Base-by-base conservation (phyloP, 2,329 filamentous ascomycete species). In the Fusarium cicatricum region DNA sequence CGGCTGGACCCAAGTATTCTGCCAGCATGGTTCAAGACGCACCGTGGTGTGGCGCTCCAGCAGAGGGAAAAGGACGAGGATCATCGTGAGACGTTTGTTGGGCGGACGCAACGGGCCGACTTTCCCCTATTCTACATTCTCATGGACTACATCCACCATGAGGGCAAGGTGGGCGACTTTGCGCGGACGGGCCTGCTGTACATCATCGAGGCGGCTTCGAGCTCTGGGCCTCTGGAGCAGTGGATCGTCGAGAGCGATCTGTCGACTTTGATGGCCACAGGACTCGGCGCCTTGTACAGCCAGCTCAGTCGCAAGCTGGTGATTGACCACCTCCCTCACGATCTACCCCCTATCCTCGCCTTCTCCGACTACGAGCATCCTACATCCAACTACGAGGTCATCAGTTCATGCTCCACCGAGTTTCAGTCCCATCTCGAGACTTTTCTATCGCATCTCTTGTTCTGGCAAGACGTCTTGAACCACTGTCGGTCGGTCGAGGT, bases 191-290 rank as follows among this genome's bases (percentile, higher is more conserved):
- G 95, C 1, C 75, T 99, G 58, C 82, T 99, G 8, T 99, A 99
- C 75, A 91, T 99, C 55, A 97, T 98, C 66, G 94, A 98, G 76
- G 91, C 92, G 1, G 92, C 94, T 0, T 94, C 92, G 0, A 89
- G 87, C 64, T 96, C 92, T 1, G 85, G 87, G 16, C 84, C 87
- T 1, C 75, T 99, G 55, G 95, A 99, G 77, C 90, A 92, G 69
- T 99, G 95, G 95, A 91, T 99, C 62, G 92, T 98, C 40, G 93
- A 97, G 71, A 97, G 94, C 73, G 95, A 99, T 72, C 80, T 99
- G 46, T 95, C 95, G 11, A 98, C 95, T 0, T 80, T 98, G 62
- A 98, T 99, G 95, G 95, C 95, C 4, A 98, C 92, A 0, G 95
- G 95, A 1, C 78, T 99, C 1, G 95, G 95, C 14, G 95, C 85